Percentiles rank a stretch among this genome's conserved stretches.
These are phyloP conservation scores for Botrytis deweyae DNA, from an alignment of 2,329 filamentous ascomycete species.

Conservation along the genomic window DNA sequence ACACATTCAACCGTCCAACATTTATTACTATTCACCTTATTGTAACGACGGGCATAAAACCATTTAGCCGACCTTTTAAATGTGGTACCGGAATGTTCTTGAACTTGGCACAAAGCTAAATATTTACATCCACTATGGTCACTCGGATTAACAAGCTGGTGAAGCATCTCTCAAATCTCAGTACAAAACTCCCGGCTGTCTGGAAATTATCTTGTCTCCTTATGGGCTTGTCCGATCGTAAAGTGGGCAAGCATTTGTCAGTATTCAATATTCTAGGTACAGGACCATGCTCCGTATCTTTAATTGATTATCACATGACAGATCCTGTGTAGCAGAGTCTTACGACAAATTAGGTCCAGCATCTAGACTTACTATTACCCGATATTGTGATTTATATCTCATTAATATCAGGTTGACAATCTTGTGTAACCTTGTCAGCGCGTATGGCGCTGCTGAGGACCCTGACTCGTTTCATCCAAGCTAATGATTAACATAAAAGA, in stretches of 20 bases:
- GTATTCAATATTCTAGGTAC: background rate
- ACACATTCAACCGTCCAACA: background rate
- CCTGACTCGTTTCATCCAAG: slow-evolving; percentile 6
- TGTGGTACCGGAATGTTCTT: background rate
- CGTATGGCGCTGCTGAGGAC: background rate
- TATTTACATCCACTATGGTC: background rate
- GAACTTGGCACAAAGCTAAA: background rate
- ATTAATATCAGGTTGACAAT: background rate
- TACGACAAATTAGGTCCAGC: background rate
- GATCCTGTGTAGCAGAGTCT: background rate
- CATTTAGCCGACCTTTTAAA: background rate
- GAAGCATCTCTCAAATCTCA: slow-evolving; percentile 2
- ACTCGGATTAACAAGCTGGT: background rate
- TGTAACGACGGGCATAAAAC: background rate
- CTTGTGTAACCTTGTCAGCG: background rate
- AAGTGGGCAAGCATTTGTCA: background rate
- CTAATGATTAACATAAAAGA: background rate
- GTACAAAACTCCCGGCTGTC: background rate
- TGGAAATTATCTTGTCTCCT: slow-evolving; percentile 1
- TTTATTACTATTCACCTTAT: background rate
- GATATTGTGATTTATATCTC: background rate
- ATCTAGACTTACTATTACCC: background rate
- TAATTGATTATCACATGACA: background rate
- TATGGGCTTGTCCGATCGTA: background rate
- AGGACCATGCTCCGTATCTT: background rate